Evolutionary conservation across 805 yeast genomes (phyloP).

Genomic region (Yarrowia sp.): DNA sequence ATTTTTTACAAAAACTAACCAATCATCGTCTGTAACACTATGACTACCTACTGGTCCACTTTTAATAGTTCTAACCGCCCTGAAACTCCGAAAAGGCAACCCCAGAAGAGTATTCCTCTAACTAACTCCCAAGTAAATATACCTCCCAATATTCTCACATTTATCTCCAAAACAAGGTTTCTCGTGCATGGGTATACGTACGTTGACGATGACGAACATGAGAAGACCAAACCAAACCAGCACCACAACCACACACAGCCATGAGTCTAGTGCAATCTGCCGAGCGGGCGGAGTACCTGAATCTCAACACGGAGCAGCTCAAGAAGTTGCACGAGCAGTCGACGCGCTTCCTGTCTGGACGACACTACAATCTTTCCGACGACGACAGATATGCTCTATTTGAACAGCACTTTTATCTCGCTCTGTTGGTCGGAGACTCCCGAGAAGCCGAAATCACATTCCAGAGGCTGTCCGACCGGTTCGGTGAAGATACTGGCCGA

Average conservation of each 20-base stretch:
- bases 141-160: not conserved
- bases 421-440: slow-evolving; percentile 61
- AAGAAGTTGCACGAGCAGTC: slow-evolving; percentile 45
- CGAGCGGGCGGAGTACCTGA: slow-evolving; percentile 42
- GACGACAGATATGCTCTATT: slow-evolving; percentile 53
- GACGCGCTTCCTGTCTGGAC: slow-evolving; percentile 37
- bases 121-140: not conserved
- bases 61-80: not conserved
- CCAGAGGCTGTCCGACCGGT: slow-evolving; percentile 63
- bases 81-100: too few relatives aligned
- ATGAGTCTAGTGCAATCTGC: slow-evolving; percentile 2
- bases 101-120: too few relatives aligned
- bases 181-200: not conserved
- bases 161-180: not conserved
- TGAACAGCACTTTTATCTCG: slow-evolving; percentile 69
- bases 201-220: not conserved
- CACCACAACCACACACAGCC: not conserved
- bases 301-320: slow-evolving; percentile 47
- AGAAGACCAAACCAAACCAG: not conserved
- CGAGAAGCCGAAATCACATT: slow-evolving; percentile 65
- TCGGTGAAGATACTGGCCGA: slow-evolving; percentile 56
- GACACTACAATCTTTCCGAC: slow-evolving; percentile 39
- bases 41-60: not conserved
- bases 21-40: too few relatives aligned
- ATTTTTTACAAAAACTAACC: too few relatives aligned